Evolutionary conservation across 2,329 filamentous ascomycete genomes (phyloP).

Genomic region (Fonsecaea monophora): DNA sequence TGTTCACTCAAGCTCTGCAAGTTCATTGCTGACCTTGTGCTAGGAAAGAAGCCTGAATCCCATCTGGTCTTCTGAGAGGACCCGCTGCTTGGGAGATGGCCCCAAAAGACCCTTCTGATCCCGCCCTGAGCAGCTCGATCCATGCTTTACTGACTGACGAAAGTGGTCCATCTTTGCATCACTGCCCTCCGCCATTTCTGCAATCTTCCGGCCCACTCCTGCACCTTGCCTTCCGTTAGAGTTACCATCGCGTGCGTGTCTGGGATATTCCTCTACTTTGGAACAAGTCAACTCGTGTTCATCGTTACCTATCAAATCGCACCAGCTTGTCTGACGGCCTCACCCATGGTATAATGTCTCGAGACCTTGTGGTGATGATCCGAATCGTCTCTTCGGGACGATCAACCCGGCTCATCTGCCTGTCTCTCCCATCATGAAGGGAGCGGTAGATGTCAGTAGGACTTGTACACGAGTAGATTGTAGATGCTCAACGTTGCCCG

Average conservation of each 20-base stretch:
- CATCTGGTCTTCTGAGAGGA: not conserved
- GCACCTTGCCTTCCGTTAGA: not conserved
- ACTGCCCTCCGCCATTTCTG: not conserved
- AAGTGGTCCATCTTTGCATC: not conserved
- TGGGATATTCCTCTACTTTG: not conserved
- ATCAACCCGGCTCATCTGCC: not conserved
- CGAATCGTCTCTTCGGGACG: not conserved
- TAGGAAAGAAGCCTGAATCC: not conserved
- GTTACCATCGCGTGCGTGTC: not conserved
- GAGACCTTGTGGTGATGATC: not conserved
- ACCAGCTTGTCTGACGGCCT: not conserved
- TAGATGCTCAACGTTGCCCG: not conserved
- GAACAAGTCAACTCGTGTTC: not conserved
- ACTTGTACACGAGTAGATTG: not conserved
- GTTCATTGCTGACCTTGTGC: slow-evolving; percentile 27
- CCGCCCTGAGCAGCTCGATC: not conserved
- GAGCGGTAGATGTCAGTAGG: not conserved
- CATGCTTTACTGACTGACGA: not conserved
- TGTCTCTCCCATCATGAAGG: not conserved
- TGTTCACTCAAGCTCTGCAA: not conserved
- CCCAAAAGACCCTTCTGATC: not conserved
- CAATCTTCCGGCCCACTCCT: not conserved
- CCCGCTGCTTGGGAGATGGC: not conserved
- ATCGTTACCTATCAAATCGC: not conserved
- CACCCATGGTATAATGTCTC: not conserved